Evolutionary conservation across 768 basidiomycete genomes (phyloP).

Genomic region (Leccinellum luteum): DNA sequence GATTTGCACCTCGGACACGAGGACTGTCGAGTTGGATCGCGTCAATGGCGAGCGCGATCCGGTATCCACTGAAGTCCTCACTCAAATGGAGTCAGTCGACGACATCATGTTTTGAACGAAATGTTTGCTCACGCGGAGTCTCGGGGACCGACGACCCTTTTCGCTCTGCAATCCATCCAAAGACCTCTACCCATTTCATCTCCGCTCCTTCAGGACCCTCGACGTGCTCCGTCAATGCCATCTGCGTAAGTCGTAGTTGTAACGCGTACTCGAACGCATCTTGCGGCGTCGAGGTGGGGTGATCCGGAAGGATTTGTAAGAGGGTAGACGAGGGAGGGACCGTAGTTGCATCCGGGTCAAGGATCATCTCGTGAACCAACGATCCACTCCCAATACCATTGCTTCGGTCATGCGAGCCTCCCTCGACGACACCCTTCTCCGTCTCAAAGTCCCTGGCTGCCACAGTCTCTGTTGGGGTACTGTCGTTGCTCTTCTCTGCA

Average conservation of each 20-base stretch:
- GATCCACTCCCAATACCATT: conserved; percentile 1
- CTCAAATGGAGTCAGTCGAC: conserved; percentile 7
- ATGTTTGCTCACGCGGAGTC: conserved; percentile 21
- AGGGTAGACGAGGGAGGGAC: conserved; percentile 44
- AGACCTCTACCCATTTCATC: conserved; percentile 77
- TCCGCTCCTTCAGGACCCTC: conserved; percentile 86
- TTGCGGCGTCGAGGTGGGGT: conserved; percentile 47
- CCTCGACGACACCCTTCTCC: conserved; percentile 6
- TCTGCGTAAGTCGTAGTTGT: conserved; percentile 84
- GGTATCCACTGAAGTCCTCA: conserved; percentile 32
- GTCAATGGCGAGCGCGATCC: conserved; percentile 28
- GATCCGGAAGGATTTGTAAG: conserved; percentile 45
- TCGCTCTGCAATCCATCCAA: conserved; percentile 78
- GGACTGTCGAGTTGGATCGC: conserved; percentile 11
- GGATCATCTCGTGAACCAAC: conserved; percentile 20
- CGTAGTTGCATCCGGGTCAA: conserved; percentile 27
- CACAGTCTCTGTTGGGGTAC: background rate
- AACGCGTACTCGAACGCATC: conserved; percentile 76
- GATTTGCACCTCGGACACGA: conserved; percentile 9
- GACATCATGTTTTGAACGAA: background rate
- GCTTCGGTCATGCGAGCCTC: background rate
- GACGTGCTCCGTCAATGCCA: conserved; percentile 74
- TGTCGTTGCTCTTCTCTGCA: conserved; percentile 12
- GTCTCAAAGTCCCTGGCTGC: conserved; percentile 10
- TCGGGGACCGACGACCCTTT: conserved; percentile 33